These are phyloP conservation scores for Trichosporon asahii DNA, from an alignment of 1,284 basidiomycete species.

Conservation along the genomic window DNA sequence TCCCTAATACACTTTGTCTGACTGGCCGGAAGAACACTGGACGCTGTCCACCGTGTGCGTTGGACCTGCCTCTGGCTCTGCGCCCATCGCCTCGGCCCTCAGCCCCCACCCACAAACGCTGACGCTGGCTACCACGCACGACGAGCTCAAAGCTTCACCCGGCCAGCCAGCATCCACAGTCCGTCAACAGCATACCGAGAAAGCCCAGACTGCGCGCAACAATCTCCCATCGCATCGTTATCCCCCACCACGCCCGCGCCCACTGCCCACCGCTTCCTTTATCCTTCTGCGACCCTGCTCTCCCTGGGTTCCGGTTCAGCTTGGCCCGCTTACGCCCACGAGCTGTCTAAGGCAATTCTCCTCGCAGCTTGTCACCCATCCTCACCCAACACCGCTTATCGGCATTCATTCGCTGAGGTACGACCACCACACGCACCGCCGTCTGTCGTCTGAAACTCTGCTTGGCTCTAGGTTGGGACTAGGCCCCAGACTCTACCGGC, in stretches of 20 bases:
- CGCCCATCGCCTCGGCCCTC: background rate
- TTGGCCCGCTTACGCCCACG: background rate
- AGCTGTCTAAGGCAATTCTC: background rate
- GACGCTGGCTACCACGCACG: background rate
- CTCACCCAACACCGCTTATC: background rate
- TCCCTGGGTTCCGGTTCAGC: background rate
- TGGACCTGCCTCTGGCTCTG: background rate
- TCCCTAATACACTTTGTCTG: background rate
- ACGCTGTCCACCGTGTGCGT: background rate
- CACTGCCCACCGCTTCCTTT: conserved; percentile 5
- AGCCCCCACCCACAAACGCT: background rate
- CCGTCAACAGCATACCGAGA: no score
- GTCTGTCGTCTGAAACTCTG: conserved; percentile 8
- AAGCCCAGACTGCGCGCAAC: background rate
- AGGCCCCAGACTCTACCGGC: background rate
- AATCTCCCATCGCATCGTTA: no score
- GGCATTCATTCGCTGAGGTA: conserved; percentile 3
- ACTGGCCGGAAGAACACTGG: background rate
- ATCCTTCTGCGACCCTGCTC: background rate
- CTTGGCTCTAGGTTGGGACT: background rate
- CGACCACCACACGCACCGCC: background rate
- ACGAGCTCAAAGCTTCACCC: background rate
- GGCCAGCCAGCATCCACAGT: background rate
- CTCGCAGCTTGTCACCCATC: background rate
- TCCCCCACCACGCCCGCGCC: background rate